These are phyloP conservation scores for Pythium aphanidermatum DNA, from an alignment of 352 stramenopile genomes.

Conservation along the genomic window DNA sequence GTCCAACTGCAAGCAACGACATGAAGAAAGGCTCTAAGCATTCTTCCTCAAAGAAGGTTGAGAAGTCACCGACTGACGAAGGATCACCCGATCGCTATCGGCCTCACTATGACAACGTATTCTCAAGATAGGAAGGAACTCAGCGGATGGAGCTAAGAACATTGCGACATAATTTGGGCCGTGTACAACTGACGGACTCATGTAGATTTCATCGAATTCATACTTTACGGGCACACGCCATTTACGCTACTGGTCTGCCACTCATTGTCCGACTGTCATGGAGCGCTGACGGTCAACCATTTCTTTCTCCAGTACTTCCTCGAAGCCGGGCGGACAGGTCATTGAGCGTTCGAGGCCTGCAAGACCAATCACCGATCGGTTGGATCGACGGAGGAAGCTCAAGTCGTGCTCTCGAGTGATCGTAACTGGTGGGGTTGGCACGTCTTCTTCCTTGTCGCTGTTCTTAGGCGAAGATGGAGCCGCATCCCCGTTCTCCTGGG, in stretches of 20 bases:
- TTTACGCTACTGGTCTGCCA: too few relatives aligned
- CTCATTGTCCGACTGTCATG: background rate
- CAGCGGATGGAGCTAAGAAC: too few relatives aligned
- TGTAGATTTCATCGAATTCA: too few relatives aligned
- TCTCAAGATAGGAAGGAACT: slow-evolving; percentile 54
- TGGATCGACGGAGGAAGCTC: slow-evolving; percentile 69
- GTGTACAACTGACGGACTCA: too few relatives aligned
- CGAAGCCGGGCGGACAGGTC: slow-evolving; percentile 65
- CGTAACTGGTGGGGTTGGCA: slow-evolving; percentile 33
- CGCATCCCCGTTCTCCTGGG: background rate
- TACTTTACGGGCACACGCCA: too few relatives aligned
- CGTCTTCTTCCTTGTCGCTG: slow-evolving; percentile 17
- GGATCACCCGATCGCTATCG: slow-evolving; percentile 7
- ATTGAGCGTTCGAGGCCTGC: slow-evolving; percentile 65
- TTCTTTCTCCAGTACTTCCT: slow-evolving; percentile 38
- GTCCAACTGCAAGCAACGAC: slow-evolving; percentile 5
- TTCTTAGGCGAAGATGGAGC: slow-evolving; percentile 10
- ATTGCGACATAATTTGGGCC: too few relatives aligned
- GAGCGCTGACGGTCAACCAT: slow-evolving; percentile 12
- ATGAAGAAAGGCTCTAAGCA: slow-evolving; percentile 6
- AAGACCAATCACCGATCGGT: slow-evolving; percentile 65
- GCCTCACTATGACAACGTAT: slow-evolving; percentile 64
- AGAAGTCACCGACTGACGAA: slow-evolving; percentile 2
- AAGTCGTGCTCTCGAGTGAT: slow-evolving; percentile 79
- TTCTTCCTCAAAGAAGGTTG: slow-evolving; percentile 9